phyloP scores from a whole-genome alignment of 2,329 filamentous ascomycete species.

The Epichloe scottii region DNA sequence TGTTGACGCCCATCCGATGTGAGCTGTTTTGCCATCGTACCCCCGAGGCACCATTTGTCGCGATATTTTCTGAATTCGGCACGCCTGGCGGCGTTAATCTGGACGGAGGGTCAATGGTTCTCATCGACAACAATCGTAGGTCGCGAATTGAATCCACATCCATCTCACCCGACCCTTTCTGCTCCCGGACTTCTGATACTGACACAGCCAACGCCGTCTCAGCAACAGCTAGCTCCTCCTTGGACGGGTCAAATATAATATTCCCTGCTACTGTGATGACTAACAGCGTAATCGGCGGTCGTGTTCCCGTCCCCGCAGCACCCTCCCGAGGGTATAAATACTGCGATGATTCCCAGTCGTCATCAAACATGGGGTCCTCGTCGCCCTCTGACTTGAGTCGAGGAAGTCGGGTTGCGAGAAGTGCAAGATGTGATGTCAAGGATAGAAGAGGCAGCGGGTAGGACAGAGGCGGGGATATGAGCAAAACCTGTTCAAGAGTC shows the following conservation, averaged over 20 bases:
- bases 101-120: conserved; percentile 64
- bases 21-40: conserved; percentile 22
- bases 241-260: conserved; percentile 84
- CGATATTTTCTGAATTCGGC: conserved; percentile 48
- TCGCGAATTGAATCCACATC: conserved; percentile 30
- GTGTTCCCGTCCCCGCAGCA: conserved; percentile 21
- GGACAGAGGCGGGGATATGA: conserved; percentile 84
- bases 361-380: conserved; percentile 94
- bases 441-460: conserved; percentile 90
- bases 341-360: conserved; percentile 83
- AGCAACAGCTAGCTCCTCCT: conserved; percentile 86
- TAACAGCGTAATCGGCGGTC: conserved; percentile 80
- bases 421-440: conserved; percentile 83
- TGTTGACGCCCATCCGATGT: conserved; percentile 36
- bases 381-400: conserved; percentile 77
- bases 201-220: conserved; percentile 82
- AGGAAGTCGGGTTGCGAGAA: conserved; percentile 76
- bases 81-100: conserved; percentile 60
- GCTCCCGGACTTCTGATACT: conserved; percentile 38
- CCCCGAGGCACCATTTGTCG: conserved; percentile 29
- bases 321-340: conserved; percentile 56
- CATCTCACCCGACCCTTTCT: conserved; percentile 19
- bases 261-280: conserved; percentile 79
- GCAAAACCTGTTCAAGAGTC: conserved; percentile 53
- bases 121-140: conserved; percentile 53